Base-by-base conservation (phyloP, 352 stramenopile genomes). In the Globisporangium polare region DNA sequence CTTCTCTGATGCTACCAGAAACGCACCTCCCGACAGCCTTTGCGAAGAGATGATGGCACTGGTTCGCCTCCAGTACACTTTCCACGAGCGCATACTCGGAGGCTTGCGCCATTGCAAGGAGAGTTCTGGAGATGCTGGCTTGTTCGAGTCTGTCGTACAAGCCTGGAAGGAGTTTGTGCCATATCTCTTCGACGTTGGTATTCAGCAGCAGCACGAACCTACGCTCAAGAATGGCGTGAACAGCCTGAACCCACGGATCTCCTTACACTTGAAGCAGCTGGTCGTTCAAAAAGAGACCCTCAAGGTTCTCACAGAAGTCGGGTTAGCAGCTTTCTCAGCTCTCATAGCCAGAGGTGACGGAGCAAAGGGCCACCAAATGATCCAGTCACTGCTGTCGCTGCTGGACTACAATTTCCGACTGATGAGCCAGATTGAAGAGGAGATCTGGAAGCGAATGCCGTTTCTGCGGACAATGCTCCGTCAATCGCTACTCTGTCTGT, bases 401-500 rank as follows among this genome's bases (percentile, higher is more conserved):
- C 15, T 59, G 37, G 53, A 29, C 26, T 59, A 39, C 37, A 59
- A 41, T n/a, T 51, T 59, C 15, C 53, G 35, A 22, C 15, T 59
- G 22, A 17, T 49, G 33, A 59, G 49, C 24, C 20, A 47, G 35
- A 12, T 5, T 24, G 12, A 46, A 50, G 37, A 22, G 17, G 35
- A 18, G 50, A 6, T 2, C 37, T 39, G 17, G 22, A 24, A 20
- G 22, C 47, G 37, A 33, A 27, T 12, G 2, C 35, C 24, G n/a
- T 59, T 29, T 33, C 37, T 47, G 24, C 24, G 8, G 20, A 9
- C 20, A 9, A 7, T 50, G n/a, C 37, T 59, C 22, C 3, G 15
- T n/a, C 31, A 59, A 6, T 59, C 53, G 12, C 24, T 59, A 12
- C 15, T 51, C 13, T 45, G 53, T 9, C 51, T 59, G 37, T 59